A percentile compares a stretch with the other conserved stretches of the same genome.
Conservation (phyloP, 2,329 filamentous ascomycete genomes). For the Diaporthe citri region DNA sequence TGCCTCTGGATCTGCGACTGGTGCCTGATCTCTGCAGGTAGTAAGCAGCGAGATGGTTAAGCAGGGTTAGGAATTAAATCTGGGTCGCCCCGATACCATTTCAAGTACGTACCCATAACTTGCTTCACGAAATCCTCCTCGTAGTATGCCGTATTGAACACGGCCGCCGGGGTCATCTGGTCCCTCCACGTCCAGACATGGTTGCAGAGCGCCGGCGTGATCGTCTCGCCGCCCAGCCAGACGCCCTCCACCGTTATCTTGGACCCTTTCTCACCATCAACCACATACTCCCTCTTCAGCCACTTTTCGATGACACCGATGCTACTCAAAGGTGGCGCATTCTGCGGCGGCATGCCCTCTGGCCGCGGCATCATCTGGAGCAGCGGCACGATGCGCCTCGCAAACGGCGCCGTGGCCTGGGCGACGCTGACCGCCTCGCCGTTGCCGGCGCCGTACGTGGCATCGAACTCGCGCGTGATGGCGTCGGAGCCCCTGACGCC, state of each 20-base stretch:
- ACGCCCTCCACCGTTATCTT: background rate
- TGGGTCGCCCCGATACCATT: too few relatives aligned
- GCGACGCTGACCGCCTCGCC: background rate
- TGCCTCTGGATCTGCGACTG: too few relatives aligned
- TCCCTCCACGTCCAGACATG: conserved; percentile 17
- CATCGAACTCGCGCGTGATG: background rate
- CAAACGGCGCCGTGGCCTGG: conserved; percentile 3
- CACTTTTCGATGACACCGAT: background rate
- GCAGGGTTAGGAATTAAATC: too few relatives aligned
- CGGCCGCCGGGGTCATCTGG: background rate
- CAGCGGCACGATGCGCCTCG: conserved; percentile 13
- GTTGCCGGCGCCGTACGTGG: background rate
- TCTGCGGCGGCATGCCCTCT: conserved; percentile 4
- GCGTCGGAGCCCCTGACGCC: background rate
- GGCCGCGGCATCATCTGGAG: conserved; percentile 8
- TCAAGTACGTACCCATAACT: background rate
- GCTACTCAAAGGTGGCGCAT: background rate
- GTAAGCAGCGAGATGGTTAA: too few relatives aligned
- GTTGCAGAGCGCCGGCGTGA: background rate
- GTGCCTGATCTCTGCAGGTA: too few relatives aligned
- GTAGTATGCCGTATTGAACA: conserved; percentile 7
- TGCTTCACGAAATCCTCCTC: background rate
- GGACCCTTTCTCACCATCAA: background rate
- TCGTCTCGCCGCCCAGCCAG: conserved; percentile 14
- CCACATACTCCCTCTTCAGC: background rate